These are phyloP conservation scores for Phaeophleospora eucalypticola DNA, from an alignment of 2,329 filamentous ascomycete species.

Conservation along the genomic window DNA sequence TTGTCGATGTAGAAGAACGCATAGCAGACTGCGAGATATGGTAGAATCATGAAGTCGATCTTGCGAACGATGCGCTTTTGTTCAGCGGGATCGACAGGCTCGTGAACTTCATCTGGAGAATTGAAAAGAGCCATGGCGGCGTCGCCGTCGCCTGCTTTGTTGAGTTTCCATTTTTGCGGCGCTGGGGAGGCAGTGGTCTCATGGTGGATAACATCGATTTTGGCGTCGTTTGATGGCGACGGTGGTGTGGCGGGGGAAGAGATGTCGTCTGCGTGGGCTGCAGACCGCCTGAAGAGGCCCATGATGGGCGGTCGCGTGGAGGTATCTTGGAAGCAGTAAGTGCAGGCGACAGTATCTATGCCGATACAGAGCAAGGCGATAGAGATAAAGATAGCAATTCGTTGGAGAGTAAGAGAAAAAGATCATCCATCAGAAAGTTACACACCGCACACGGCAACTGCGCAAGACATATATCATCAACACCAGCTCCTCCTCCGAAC, in stretches of 20 bases:
- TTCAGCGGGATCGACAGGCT: constrained; percentile 47
- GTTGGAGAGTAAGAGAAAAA: too few relatives aligned
- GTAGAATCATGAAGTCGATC: constrained; percentile 58
- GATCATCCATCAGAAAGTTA: not conserved
- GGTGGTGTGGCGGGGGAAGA: constrained; percentile 7
- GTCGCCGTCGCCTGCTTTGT: constrained; percentile 36
- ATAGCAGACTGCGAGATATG: constrained; percentile 39
- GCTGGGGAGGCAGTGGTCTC: constrained; percentile 9
- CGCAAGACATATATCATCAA: not conserved
- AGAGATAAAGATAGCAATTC: too few relatives aligned
- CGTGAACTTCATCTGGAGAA: constrained; percentile 38
- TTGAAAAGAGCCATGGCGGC: constrained; percentile 50
- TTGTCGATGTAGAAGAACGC: constrained; percentile 38
- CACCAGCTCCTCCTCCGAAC: not conserved
- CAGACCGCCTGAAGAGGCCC: constrained; percentile 20
- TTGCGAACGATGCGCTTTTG: constrained; percentile 49
- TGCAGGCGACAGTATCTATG: too few relatives aligned
- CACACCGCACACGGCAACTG: not conserved
- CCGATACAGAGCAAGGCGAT: too few relatives aligned
- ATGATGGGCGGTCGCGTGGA: too few relatives aligned
- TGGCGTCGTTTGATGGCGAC: constrained; percentile 6
- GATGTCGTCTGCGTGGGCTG: constrained; percentile 13
- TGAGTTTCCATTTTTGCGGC: constrained; percentile 25
- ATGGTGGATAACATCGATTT: constrained; percentile 10
- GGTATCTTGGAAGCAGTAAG: too few relatives aligned